Percentiles rank a stretch among this genome's conserved stretches.
phyloP scores from a whole-genome alignment of 176 grass and related monocot species.

The Cenchrus purpureus region DNA sequence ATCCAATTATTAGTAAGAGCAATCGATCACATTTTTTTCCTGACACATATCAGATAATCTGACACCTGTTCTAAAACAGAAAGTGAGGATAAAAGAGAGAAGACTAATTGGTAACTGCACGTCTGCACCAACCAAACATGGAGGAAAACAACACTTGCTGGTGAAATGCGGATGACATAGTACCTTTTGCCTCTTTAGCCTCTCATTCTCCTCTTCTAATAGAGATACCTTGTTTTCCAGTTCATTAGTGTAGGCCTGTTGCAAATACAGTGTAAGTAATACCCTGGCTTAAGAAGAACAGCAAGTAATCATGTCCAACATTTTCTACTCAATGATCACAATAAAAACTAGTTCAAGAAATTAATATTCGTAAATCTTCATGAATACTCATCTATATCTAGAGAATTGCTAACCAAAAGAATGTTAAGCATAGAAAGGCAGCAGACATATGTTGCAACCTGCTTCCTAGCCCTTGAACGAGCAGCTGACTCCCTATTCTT shows the following conservation, averaged over 20 bases:
- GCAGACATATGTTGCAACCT: slow-evolving; percentile 55
- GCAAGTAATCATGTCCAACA: background rate
- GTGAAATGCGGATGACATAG: background rate
- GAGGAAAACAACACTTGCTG: background rate
- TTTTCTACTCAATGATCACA: slow-evolving; percentile 23
- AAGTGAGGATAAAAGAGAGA: background rate
- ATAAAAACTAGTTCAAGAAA: slow-evolving; percentile 25
- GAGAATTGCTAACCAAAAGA: slow-evolving; percentile 12
- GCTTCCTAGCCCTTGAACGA: slow-evolving; percentile 98
- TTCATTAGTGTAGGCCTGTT: slow-evolving; percentile 98
- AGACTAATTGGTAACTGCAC: background rate
- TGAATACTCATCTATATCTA: background rate
- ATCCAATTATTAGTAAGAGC: background rate
- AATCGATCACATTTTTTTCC: slow-evolving; percentile 22
- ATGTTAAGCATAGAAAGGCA: background rate
- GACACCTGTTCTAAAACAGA: background rate
- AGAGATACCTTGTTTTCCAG: slow-evolving; percentile 96
- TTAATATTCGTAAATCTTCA: background rate
- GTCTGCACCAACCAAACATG: slow-evolving; percentile 16
- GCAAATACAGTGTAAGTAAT: slow-evolving; percentile 44
- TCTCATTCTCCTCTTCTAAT: slow-evolving; percentile 87
- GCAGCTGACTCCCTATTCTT: slow-evolving; percentile 99
- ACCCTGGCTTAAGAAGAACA: slow-evolving; percentile 9
- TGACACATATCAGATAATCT: slow-evolving; percentile 21
- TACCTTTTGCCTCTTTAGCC: slow-evolving; percentile 92